Percentiles rank a stretch among this genome's conserved stretches.
Evolutionary conservation across 2,329 filamentous ascomycete species (phyloP).

Genomic region (Coleophoma cylindrospora): DNA sequence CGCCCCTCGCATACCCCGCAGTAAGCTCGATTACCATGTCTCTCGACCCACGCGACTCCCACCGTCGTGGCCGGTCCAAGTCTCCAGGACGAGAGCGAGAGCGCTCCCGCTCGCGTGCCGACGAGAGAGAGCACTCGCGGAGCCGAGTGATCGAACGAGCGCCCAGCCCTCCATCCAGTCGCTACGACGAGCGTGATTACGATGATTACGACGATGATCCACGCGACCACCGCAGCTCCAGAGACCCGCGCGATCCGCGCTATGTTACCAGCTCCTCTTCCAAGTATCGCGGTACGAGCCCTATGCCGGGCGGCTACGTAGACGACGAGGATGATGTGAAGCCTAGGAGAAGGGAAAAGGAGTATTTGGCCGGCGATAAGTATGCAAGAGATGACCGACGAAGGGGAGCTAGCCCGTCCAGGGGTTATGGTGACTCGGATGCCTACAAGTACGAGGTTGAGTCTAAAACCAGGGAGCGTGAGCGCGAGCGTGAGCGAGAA

Average conservation of each 20-base stretch:
- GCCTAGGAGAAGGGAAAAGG: conserved; percentile 12
- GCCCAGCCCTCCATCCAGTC: conserved; percentile 10
- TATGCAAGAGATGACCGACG: conserved; percentile 8
- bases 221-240: neutral
- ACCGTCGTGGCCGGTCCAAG: conserved; percentile 19
- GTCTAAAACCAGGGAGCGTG: conserved; percentile 14
- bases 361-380: conserved; percentile 14
- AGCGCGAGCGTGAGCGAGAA: conserved; percentile 20
- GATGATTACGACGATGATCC: conserved; percentile 2
- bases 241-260: conserved; percentile 1
- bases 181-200: neutral
- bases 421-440: conserved; percentile 25
- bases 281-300: neutral
- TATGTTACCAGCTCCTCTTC: neutral
- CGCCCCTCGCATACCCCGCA: neutral
- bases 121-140: conserved; percentile 6
- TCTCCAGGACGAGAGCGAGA: conserved; percentile 22
- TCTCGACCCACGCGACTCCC: conserved; percentile 23
- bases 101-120: conserved; percentile 14
- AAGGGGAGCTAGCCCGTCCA: conserved; percentile 6
- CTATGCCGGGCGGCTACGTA: neutral
- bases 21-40: conserved; percentile 14
- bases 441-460: conserved; percentile 22
- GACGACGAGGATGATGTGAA: conserved; percentile 3
- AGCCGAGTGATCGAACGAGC: conserved; percentile 6